Evolutionary conservation across 352 stramenopile species (phyloP), one percentile per base, ranked within the genome.

Genomic region (Phytophthora tubulina): DNA sequence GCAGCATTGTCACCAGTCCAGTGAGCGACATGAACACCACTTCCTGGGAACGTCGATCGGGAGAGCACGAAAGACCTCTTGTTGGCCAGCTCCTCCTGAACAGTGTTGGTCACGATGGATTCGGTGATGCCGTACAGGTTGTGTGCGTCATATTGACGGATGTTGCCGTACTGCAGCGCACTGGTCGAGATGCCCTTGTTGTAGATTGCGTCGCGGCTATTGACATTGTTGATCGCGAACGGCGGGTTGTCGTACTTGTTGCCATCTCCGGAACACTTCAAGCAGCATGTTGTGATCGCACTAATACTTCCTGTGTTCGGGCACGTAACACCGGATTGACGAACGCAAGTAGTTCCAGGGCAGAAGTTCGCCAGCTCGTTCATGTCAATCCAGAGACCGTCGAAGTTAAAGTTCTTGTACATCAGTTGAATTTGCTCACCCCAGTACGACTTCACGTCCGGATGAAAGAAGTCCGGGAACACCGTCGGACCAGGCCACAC

Each of bases 321-420:
- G 45, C 80, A 90, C 11, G 74, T 75, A 4, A 72, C 68, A 46
- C 32, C 63, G 2, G 68, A 56, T 14, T 86, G 63, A 27, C 80
- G 81, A 6, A 72, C 70, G 51, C 82, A 90, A 15, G 41, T 66
- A 1, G 63, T 78, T 4, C 85, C 85, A 2, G 75, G 74, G 46
- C 84, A 94, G 48, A 96, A 95, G 70, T 92, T 94, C 13, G 85
- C 84, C 5, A 93, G 65, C 51, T 97, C 90, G 70, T 97, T 97
- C 90, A 97, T 97, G 68, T 97, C 90, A 58, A 97, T 91, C 90
- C 89, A 95, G 11, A 95, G 63, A 21, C 89, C 88, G 49, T 96
- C 88, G 45, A 83, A 92, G 1, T 50, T 31, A n/a, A 85, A 46
- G 7, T 50, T 74, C 17, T 88, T 75, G 73, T 93, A 71, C 70